Base-by-base conservation (phyloP, 176 grass and related monocot genomes). In the Miscanthus lutarioriparius region DNA sequence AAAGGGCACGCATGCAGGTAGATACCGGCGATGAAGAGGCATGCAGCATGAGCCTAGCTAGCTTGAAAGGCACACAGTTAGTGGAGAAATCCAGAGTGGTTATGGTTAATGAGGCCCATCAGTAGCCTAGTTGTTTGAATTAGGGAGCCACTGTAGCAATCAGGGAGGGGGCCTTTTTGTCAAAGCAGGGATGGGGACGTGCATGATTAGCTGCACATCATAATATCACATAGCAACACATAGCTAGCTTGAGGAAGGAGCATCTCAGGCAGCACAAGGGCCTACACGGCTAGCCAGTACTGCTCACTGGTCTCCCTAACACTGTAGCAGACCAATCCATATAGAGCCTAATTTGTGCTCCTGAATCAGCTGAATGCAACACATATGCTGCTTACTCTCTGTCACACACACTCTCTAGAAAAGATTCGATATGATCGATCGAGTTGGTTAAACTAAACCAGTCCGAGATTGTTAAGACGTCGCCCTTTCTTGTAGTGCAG, bases 401-500 rank as follows among this genome's bases (percentile, higher is more conserved):
- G 67, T 90, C 26, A 72, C 69, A 69, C 68, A 72, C 56, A 38
- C 79, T 85, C 71, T 58, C 70, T 47, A 15, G 48, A 15, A 2
- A 58, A 58, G 54, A 58, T 58, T 58, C 54, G 20, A 58, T 58
- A 58, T n/a, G 4, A 45, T 68, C n/a, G 11, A 65, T 78, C 41
- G 39, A 54, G 85, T 93, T 86, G 62, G 88, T 93, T 93, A 93
- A 26, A 82, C 61, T 79, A 91, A 91, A 79, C 85, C 79, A 74
- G 45, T 93, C 88, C 32, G 41, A 28, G 72, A 91, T 88, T 76
- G 91, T 87, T 93, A 87, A 88, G 82, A 91, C 70, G 85, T 93
- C 91, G 37, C 70, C 82, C 68, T 84, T 85, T 79, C 77, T 79
- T 83, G 78, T 49, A 74, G 74, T 51, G 71, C 82, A 84, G 78